These are phyloP conservation scores for Populus tomentosa DNA, from an alignment of 441 rosid genomes.

Conservation along the genomic window DNA sequence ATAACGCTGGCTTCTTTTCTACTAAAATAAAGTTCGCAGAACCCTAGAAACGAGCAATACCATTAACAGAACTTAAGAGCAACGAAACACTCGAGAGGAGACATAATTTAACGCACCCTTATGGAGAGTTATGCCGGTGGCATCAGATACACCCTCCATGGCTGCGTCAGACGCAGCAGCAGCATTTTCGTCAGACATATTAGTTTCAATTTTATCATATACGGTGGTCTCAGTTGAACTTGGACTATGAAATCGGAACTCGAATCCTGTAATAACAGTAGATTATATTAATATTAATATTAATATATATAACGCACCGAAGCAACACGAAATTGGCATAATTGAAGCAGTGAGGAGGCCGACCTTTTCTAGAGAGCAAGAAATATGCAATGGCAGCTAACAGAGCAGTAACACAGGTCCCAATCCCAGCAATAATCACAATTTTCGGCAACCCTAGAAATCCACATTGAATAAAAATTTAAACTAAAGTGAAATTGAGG, in stretches of 20 bases:
- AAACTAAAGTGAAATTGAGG: not conserved
- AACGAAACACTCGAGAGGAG: not conserved
- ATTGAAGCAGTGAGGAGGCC: too few species aligned
- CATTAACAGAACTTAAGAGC: too few species aligned
- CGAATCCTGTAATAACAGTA: slow-evolving; percentile 45
- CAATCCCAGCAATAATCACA: slow-evolving; percentile 49
- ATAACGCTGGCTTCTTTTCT: not conserved
- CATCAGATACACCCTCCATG: slow-evolving; percentile 20
- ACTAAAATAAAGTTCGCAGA: not conserved
- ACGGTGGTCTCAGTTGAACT: slow-evolving; percentile 19
- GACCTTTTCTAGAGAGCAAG: slow-evolving; percentile 55
- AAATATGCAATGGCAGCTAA: slow-evolving; percentile 57
- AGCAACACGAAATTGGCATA: not conserved
- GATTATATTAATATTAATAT: not conserved
- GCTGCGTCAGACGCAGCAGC: slow-evolving; percentile 24
- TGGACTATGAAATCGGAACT: slow-evolving; percentile 31
- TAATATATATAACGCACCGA: too few species aligned
- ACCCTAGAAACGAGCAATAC: not conserved
- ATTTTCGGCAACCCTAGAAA: slow-evolving; percentile 41
- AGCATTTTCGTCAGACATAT: slow-evolving; percentile 25
- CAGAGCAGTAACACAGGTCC: slow-evolving; percentile 45
- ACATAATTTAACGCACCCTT: slow-evolving; percentile 24
- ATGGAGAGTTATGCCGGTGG: slow-evolving; percentile 21
- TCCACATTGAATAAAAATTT: not conserved
- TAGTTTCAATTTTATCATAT: slow-evolving; percentile 12